Percentiles rank a stretch among this genome's conserved stretches.
phyloP scores from a whole-genome alignment of 371 early-diverging fungal genomes.

The Mucor plumbeus region DNA sequence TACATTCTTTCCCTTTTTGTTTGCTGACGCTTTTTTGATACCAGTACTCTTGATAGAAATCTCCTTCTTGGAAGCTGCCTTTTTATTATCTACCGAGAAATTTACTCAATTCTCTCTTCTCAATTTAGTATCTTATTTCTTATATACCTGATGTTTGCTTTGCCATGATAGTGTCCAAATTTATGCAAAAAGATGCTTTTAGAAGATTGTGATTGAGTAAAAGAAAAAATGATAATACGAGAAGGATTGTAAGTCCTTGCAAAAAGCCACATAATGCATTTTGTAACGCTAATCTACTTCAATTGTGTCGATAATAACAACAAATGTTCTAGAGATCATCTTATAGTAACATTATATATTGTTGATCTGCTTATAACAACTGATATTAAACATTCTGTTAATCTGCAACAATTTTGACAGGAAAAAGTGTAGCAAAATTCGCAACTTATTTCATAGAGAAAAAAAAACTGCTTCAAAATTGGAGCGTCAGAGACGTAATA shows the following conservation, averaged over 20 bases:
- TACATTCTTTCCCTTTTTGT: constrained; percentile 10
- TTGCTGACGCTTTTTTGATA: constrained; percentile 15
- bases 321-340: too few relatives aligned
- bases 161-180: neutral
- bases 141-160: neutral
- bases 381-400: too few relatives aligned
- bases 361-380: too few relatives aligned
- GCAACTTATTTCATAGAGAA: too few relatives aligned
- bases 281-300: too few relatives aligned
- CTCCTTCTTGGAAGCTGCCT: constrained; percentile 9
- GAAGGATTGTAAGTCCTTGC: neutral
- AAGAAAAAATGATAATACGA: neutral
- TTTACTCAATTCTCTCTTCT: neutral
- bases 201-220: neutral
- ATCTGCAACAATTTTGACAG: too few relatives aligned
- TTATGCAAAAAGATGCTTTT: neutral
- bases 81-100: neutral
- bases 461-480: too few relatives aligned
- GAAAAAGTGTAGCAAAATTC: too few relatives aligned
- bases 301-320: too few relatives aligned
- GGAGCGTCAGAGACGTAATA: too few relatives aligned
- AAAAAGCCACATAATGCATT: neutral
- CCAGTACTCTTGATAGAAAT: constrained; percentile 27
- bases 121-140: neutral
- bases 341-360: too few relatives aligned